These are phyloP conservation scores for Sporothrix phasma DNA, from an alignment of 2,329 filamentous ascomycete genomes.

Conservation along the genomic window DNA sequence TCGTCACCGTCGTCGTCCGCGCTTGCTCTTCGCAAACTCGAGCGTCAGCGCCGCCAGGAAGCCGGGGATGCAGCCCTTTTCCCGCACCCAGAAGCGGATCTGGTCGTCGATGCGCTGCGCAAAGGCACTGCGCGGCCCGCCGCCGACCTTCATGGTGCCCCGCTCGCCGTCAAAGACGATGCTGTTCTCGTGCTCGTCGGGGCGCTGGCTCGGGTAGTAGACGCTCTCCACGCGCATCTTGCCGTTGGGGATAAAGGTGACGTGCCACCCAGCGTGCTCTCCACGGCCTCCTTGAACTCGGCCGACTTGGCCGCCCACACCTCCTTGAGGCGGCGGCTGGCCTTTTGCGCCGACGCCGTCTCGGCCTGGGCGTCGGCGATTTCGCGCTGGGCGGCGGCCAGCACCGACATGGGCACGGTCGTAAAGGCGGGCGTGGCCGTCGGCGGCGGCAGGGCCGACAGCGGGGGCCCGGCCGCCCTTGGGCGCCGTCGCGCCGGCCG, in stretches of 20 bases:
- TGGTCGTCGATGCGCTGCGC: conserved; percentile 73
- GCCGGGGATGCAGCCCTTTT: conserved; percentile 85
- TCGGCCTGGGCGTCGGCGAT: conserved; percentile 61
- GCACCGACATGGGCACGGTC: conserved; percentile 64
- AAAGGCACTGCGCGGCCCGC: conserved; percentile 78
- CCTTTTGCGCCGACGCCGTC: conserved; percentile 67
- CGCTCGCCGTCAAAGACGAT: conserved; percentile 86
- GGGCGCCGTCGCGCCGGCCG: background rate
- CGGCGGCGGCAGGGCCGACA: background rate
- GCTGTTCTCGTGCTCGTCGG: conserved; percentile 60
- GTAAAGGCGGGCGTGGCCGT: conserved; percentile 34
- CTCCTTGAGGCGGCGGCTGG: conserved; percentile 75
- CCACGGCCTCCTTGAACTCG: conserved; percentile 93
- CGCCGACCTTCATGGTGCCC: conserved; percentile 95
- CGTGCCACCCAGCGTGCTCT: conserved; percentile 87
- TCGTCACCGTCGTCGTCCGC: conserved; percentile 16
- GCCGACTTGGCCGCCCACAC: conserved; percentile 79
- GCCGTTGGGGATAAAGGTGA: conserved; percentile 94
- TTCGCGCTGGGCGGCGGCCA: conserved; percentile 66
- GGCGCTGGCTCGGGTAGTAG: conserved; percentile 59
- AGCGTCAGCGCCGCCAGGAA: conserved; percentile 84
- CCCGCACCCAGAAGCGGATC: conserved; percentile 93
- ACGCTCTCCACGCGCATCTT: conserved; percentile 85
- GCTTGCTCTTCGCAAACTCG: conserved; percentile 71
- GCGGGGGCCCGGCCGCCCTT: background rate